Base-by-base conservation (phyloP, 495 filamentous ascomycete genomes). In the Pyrenopolyporus hunteri region DNA sequence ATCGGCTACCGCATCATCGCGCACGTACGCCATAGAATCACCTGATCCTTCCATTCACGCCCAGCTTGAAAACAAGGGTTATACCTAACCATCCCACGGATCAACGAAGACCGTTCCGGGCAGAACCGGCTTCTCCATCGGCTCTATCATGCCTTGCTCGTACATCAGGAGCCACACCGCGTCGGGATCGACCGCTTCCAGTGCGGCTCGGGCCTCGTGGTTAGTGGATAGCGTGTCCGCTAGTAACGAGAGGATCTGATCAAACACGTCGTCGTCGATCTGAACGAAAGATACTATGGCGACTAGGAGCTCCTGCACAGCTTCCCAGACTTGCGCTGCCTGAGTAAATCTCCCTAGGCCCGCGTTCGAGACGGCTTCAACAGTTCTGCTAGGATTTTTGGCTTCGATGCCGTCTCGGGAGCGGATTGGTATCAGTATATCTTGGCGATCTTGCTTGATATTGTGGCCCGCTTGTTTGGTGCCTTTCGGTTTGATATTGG, bases 131-230 rank as follows among this genome's bases (percentile, higher is more conserved):
- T 58, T 66, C n/a, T 66, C 58, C 43, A 64, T 60, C 58, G 57
- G 42, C 47, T 64, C 60, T 5, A 76, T 63, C 58, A 64, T 55
- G 39, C 79, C 77, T 31, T 65, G 58, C 43, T 72, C 67, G 64
- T 77, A 77, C 74, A 80, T 64, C 50, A 80, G 70, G 60, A 91
- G 70, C 90, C 90, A 93, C 10, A 92, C 84, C 2, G 85, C 86
- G 75, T 93, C 89, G 6, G 82, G 75, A 70, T 92, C 90, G 31
- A 83, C 69, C 4, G 67, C 68, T 65, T 86, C 83, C 23, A 92
- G 59, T 10, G 82, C 84, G 29, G 69, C 68, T 42, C 73, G 74
- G 8, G 89, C 70, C 57, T 83, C 78, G n/a, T 52, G 42, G 42
- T 78, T 72, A 22, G 67, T 70, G n/a, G 75, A 46, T 46, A 87